phyloP scores from a whole-genome alignment of 495 filamentous ascomycete genomes.

The Hypoxylon crocopeplum region DNA sequence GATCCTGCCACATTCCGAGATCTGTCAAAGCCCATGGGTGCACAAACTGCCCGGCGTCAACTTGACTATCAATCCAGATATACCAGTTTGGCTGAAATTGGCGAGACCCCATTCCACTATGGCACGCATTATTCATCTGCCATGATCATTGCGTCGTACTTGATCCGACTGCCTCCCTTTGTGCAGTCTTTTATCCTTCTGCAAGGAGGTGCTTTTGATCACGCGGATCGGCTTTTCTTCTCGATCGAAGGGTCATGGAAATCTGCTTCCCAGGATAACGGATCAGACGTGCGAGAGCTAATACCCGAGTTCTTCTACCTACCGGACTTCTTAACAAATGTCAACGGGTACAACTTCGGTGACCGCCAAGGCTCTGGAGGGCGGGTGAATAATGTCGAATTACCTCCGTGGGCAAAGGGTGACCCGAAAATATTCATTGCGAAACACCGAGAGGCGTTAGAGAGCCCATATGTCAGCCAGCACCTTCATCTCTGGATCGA shows the following conservation, averaged over 20 bases:
- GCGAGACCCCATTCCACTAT: slow-evolving; percentile 91
- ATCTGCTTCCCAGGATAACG: slow-evolving; percentile 87
- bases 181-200: slow-evolving; percentile 96
- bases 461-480: slow-evolving; percentile 91
- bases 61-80: slow-evolving; percentile 82
- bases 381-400: slow-evolving; percentile 78
- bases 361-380: slow-evolving; percentile 78
- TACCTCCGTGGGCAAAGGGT: slow-evolving; percentile 96
- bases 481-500: slow-evolving; percentile 96
- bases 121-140: slow-evolving; percentile 98
- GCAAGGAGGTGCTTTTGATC: slow-evolving; percentile 95
- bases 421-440: slow-evolving; percentile 95
- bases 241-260: slow-evolving; percentile 91
- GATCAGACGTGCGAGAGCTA: slow-evolving; percentile 90
- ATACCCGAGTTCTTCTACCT: slow-evolving; percentile 98
- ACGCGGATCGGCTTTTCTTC: slow-evolving; percentile 93
- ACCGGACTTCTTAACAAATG: slow-evolving; percentile 89
- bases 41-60: slow-evolving; percentile 78
- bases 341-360: slow-evolving; percentile 94
- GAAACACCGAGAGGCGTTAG: slow-evolving; percentile 91
- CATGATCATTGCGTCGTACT: slow-evolving; percentile 96
- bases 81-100: slow-evolving; percentile 89
- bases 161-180: slow-evolving; percentile 94
- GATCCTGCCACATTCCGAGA: slow-evolving; percentile 88
- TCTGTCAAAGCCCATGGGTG: slow-evolving; percentile 94